Percentiles rank a stretch among this genome's conserved stretches.
Evolutionary conservation across 768 basidiomycete species (phyloP).

Genomic region (Leucocoprinus sp.): DNA sequence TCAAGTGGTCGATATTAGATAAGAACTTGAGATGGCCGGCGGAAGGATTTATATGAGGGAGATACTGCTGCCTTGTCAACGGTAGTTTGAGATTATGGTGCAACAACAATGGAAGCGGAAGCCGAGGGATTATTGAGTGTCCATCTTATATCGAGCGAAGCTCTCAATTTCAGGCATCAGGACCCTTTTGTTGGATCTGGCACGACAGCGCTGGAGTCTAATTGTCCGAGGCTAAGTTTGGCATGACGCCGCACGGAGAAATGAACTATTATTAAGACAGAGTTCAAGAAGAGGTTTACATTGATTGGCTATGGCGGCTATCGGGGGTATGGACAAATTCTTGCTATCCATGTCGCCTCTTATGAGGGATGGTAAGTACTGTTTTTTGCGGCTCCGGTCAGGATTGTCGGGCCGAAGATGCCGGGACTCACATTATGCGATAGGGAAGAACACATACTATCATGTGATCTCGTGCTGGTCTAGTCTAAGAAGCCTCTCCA

Average conservation of each 20-base stretch:
- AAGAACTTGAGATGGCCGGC: background rate
- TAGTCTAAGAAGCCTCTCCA: too few species aligned
- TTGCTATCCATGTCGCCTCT: too few species aligned
- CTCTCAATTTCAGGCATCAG: slow-evolving; percentile 6
- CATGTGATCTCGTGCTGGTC: too few species aligned
- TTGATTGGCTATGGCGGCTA: background rate
- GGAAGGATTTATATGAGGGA: slow-evolving; percentile 4
- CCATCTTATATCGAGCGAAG: slow-evolving; percentile 11
- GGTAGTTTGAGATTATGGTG: slow-evolving; percentile 11
- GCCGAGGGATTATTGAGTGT: slow-evolving; percentile 5
- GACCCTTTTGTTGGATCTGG: slow-evolving; percentile 11
- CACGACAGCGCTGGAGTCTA: slow-evolving; percentile 10
- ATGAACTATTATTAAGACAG: slow-evolving; percentile 7
- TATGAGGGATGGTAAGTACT: background rate
- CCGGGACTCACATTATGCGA: too few species aligned
- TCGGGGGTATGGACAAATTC: background rate
- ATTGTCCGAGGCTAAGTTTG: slow-evolving; percentile 10
- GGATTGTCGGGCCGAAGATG: too few species aligned
- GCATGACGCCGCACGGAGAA: slow-evolving; percentile 11
- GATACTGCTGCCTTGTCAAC: slow-evolving; percentile 11
- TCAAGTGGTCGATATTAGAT: background rate
- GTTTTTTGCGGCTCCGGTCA: background rate
- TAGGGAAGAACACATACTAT: too few species aligned
- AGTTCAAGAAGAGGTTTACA: slow-evolving; percentile 5
- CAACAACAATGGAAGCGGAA: slow-evolving; percentile 10